Evolutionary conservation across 495 filamentous ascomycete species (phyloP).

Genomic region (Xylaria scruposa): DNA sequence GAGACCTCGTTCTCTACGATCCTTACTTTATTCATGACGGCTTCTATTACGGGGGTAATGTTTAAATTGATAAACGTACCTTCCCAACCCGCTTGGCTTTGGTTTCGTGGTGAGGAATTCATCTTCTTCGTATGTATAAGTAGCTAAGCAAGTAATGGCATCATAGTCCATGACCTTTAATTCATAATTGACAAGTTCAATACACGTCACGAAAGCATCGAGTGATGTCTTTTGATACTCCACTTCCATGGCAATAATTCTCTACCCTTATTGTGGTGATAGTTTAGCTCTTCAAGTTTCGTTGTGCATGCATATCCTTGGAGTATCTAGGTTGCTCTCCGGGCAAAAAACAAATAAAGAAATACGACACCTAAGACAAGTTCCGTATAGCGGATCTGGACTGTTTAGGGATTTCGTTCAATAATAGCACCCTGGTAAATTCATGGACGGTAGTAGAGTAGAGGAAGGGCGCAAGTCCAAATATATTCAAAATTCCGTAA

Average conservation of each 20-base stretch:
- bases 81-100: neutral
- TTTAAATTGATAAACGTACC: slow-evolving; percentile 13
- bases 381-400: too few species aligned
- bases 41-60: slow-evolving; percentile 5
- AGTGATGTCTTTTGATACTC: too few species aligned
- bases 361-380: too few species aligned
- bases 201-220: neutral
- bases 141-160: neutral
- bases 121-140: neutral
- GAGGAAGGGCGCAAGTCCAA: too few species aligned
- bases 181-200: neutral
- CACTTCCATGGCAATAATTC: neutral
- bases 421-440: too few species aligned
- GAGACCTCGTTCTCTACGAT: neutral
- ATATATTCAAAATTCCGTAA: too few species aligned
- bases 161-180: neutral
- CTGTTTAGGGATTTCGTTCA: too few species aligned
- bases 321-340: too few species aligned
- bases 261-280: neutral
- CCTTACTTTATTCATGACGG: neutral
- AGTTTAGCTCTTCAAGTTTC: neutral
- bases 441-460: too few species aligned
- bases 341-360: too few species aligned
- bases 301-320: neutral
- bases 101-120: neutral